A percentile compares a stretch with the other conserved stretches of the same genome.
Evolutionary conservation across 208 protist genomes (phyloP).

Genomic region (Wallacemonas sp.): DNA sequence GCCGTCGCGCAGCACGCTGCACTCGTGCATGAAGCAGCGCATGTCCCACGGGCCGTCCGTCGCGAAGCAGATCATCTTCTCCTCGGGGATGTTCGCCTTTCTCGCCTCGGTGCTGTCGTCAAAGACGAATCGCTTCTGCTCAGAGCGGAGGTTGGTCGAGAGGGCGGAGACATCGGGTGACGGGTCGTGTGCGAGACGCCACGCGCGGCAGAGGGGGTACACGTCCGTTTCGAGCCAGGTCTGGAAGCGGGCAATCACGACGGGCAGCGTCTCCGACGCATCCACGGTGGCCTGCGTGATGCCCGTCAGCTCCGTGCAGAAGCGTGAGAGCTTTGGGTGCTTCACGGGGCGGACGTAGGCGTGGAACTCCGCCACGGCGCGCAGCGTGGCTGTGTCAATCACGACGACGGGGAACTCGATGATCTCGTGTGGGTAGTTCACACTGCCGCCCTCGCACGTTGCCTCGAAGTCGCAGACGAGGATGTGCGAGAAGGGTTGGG

Average conservation of each 20-base stretch:
- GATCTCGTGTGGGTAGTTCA: conserved; percentile 92
- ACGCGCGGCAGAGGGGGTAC: conserved; percentile 68
- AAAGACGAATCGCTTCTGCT: conserved; percentile 59
- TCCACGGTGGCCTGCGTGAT: conserved; percentile 94
- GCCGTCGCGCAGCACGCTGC: conserved; percentile 76
- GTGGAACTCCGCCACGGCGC: conserved; percentile 86
- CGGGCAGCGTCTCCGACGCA: conserved; percentile 55
- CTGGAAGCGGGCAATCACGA: conserved; percentile 61
- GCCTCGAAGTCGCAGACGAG: conserved; percentile 93
- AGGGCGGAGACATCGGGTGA: conserved; percentile 15
- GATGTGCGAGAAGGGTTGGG: conserved; percentile 89
- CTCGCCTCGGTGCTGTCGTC: conserved; percentile 39
- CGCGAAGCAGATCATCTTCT: conserved; percentile 80
- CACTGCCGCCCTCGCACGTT: conserved; percentile 75
- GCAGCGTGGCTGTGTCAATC: conserved; percentile 66
- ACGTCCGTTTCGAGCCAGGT: conserved; percentile 64
- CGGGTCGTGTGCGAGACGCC: conserved; percentile 28
- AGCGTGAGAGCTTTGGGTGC: conserved; percentile 80
- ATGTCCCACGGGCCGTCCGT: conserved; percentile 93
- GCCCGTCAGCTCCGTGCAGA: conserved; percentile 95
- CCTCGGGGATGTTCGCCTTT: conserved; percentile 23
- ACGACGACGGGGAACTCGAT: conserved; percentile 96
- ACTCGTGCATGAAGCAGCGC: conserved; percentile 89
- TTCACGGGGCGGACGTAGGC: conserved; percentile 86
- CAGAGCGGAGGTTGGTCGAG: conserved; percentile 44